phyloP scores from a whole-genome alignment of 768 basidiomycete genomes.

The Boletus fagicola region DNA sequence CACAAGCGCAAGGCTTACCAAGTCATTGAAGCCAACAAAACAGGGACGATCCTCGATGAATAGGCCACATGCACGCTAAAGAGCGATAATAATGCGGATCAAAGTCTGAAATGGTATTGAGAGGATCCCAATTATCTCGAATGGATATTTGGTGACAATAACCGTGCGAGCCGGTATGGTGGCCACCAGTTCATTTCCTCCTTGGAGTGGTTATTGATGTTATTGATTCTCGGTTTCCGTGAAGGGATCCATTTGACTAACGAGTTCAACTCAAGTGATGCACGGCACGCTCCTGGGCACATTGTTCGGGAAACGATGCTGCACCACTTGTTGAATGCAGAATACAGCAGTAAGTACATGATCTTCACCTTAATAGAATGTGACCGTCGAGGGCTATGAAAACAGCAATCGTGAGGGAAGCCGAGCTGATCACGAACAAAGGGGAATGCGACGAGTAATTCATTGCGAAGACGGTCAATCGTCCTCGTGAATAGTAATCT shows the following conservation, averaged over 20 bases:
- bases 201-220: neutral
- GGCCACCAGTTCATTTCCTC: neutral
- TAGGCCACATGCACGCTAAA: neutral
- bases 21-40: neutral
- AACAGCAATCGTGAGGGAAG: neutral
- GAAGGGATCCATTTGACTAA: neutral
- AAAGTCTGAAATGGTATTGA: neutral
- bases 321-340: slow-evolving; percentile 4
- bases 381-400: neutral
- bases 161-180: neutral
- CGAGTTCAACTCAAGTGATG: neutral
- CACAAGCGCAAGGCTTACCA: neutral
- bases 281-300: neutral
- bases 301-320: neutral
- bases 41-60: neutral
- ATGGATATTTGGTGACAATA: neutral
- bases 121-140: neutral
- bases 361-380: slow-evolving; percentile 3
- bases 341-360: slow-evolving; percentile 6
- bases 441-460: neutral
- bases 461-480: slow-evolving; percentile 31
- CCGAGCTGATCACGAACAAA: neutral
- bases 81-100: neutral
- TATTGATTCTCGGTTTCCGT: neutral
- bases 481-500: slow-evolving; percentile 52